These are phyloP conservation scores for Neonectria sp. DNA, from an alignment of 2,329 filamentous ascomycete species.

Conservation along the genomic window DNA sequence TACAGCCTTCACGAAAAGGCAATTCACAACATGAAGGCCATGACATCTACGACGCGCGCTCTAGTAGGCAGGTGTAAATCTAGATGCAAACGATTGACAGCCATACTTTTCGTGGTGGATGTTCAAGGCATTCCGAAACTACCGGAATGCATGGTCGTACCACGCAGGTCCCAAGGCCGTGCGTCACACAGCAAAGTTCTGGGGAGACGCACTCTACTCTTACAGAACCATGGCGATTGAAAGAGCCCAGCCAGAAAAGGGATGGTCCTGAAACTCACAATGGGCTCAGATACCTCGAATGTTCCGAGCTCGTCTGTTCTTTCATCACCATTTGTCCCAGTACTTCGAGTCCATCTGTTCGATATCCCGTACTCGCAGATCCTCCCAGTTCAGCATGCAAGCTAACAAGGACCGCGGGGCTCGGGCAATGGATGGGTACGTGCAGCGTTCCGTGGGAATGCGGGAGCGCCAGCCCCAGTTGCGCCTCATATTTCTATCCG, in stretches of 20 bases:
- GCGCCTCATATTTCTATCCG: slow-evolving; percentile 15
- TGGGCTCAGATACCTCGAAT: background rate
- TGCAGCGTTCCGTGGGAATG: slow-evolving; percentile 26
- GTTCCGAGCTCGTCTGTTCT: background rate
- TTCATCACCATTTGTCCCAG: slow-evolving; percentile 8
- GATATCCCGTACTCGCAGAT: background rate
- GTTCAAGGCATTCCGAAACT: background rate
- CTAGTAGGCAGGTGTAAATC: background rate
- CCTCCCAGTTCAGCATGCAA: background rate
- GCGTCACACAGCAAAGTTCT: slow-evolving; percentile 15
- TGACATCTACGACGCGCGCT: background rate
- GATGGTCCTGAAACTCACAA: slow-evolving; percentile 3
- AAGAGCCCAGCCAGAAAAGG: background rate
- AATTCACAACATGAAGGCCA: background rate
- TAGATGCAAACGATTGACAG: background rate
- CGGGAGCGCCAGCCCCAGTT: slow-evolving; percentile 22
- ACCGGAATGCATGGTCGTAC: background rate
- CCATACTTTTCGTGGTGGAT: background rate
- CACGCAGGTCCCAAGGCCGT: slow-evolving; percentile 1
- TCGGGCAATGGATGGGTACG: slow-evolving; percentile 16
- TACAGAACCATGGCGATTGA: background rate
- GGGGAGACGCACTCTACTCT: slow-evolving; percentile 1
- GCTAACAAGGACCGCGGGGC: slow-evolving; percentile 15
- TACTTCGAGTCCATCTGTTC: slow-evolving; percentile 2
- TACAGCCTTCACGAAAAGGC: background rate